Conservation (phyloP, 495 filamentous ascomycete species). For the Penicillium steckii region DNA sequence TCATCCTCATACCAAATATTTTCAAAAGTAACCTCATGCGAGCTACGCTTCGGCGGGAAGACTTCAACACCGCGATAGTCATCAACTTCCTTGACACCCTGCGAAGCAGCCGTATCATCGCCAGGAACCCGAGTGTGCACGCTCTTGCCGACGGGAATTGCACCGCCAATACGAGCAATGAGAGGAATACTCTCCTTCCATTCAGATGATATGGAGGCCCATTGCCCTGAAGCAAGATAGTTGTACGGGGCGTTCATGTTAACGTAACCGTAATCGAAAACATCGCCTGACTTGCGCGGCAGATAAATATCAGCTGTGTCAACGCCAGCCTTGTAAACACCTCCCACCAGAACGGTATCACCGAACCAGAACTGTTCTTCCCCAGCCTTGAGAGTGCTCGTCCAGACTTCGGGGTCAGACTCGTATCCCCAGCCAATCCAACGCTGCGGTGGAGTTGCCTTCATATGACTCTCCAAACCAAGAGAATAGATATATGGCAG, state of each 20-base stretch:
- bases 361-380: slow-evolving; percentile 73
- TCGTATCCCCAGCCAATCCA: slow-evolving; percentile 72
- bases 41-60: slow-evolving; percentile 51
- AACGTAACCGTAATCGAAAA: slow-evolving; percentile 54
- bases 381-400: slow-evolving; percentile 48
- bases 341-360: slow-evolving; percentile 61
- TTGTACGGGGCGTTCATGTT: slow-evolving; percentile 62
- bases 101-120: slow-evolving; percentile 52
- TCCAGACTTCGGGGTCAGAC: slow-evolving; percentile 62
- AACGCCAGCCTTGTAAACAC: slow-evolving; percentile 60
- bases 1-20: slow-evolving; percentile 65
- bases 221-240: slow-evolving; percentile 57
- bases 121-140: slow-evolving; percentile 55
- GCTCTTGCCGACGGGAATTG: slow-evolving; percentile 56
- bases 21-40: slow-evolving; percentile 36
- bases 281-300: slow-evolving; percentile 40
- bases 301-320: slow-evolving; percentile 57
- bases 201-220: slow-evolving; percentile 55
- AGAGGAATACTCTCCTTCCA: slow-evolving; percentile 63
- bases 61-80: slow-evolving; percentile 64
- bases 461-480: slow-evolving; percentile 56
- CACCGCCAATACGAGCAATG: slow-evolving; percentile 59
- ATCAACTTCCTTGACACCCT: slow-evolving; percentile 52
- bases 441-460: slow-evolving; percentile 59
- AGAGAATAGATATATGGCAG: slow-evolving; percentile 67